Percentiles rank a stretch among this genome's conserved stretches.
phyloP scores from a whole-genome alignment of 2,329 filamentous ascomycete species.

The Cylindrodendrum hubeiense region DNA sequence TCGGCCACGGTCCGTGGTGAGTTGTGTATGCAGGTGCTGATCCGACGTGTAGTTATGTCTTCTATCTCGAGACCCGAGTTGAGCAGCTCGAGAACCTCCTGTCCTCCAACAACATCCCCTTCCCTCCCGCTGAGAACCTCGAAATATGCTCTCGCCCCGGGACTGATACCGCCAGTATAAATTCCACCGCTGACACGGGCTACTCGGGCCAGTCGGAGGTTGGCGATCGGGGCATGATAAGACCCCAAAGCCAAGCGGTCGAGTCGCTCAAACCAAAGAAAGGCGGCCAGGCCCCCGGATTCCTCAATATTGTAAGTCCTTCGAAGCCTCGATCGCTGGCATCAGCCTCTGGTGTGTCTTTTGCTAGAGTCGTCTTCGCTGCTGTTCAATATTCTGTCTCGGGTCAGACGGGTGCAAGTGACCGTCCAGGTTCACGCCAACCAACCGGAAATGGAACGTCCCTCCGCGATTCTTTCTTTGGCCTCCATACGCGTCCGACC shows the following conservation, averaged over 20 bases:
- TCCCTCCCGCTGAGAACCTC: slow-evolving; percentile 78
- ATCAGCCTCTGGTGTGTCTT: slow-evolving; percentile 91
- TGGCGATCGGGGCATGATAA: slow-evolving; percentile 38
- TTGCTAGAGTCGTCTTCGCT: slow-evolving; percentile 93
- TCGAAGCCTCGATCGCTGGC: slow-evolving; percentile 86
- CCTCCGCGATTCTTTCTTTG: slow-evolving; percentile 97
- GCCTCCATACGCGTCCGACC: slow-evolving; percentile 89
- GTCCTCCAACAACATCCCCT: slow-evolving; percentile 75
- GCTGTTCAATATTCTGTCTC: slow-evolving; percentile 83
- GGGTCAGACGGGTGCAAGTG: slow-evolving; percentile 65
- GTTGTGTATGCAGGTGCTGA: slow-evolving; percentile 35
- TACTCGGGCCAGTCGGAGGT: slow-evolving; percentile 51
- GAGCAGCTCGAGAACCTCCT: slow-evolving; percentile 85
- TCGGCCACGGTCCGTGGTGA: not conserved
- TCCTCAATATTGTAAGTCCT: slow-evolving; percentile 82
- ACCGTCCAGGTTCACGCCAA: slow-evolving; percentile 41
- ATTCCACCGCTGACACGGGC: slow-evolving; percentile 48
- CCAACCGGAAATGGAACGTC: slow-evolving; percentile 70
- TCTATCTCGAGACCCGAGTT: slow-evolving; percentile 90
- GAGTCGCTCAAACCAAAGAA: slow-evolving; percentile 53
- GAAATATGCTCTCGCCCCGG: slow-evolving; percentile 69
- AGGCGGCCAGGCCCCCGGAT: slow-evolving; percentile 53
- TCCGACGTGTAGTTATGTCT: slow-evolving; percentile 78
- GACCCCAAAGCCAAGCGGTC: slow-evolving; percentile 47
- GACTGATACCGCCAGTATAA: slow-evolving; percentile 50